phyloP scores from a whole-genome alignment of 495 filamentous ascomycete species.

The Xylaria nigripes region DNA sequence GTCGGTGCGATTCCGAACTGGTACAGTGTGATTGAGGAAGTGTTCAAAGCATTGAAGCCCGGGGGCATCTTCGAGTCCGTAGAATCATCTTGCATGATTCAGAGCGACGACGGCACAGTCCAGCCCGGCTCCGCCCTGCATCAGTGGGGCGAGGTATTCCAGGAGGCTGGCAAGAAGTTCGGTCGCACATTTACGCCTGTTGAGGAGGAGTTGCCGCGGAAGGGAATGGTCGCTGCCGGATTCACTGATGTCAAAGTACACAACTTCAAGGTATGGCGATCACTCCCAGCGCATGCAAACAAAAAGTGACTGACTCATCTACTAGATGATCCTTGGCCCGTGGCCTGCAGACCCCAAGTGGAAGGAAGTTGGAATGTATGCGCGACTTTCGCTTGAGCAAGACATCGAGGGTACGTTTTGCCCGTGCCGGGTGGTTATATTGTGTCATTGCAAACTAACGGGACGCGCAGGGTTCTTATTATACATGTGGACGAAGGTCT shows the following conservation, averaged over 20 bases:
- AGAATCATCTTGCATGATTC: constrained; percentile 35
- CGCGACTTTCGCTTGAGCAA: constrained; percentile 15
- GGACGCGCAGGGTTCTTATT: constrained; percentile 22
- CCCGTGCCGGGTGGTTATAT: neutral
- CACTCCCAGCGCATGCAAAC: neutral
- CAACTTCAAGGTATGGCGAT: constrained; percentile 32
- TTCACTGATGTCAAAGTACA: constrained; percentile 35
- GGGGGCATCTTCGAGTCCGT: constrained; percentile 39
- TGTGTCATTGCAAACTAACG: neutral
- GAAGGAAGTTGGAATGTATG: constrained; percentile 41
- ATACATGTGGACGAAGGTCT: constrained; percentile 21
- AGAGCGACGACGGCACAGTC: constrained; percentile 45
- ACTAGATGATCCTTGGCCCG: constrained; percentile 36
- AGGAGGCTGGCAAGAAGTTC: constrained; percentile 35
- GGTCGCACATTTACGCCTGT: constrained; percentile 42
- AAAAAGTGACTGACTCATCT: neutral
- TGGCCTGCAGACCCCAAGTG: constrained; percentile 44
- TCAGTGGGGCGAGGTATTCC: constrained; percentile 38
- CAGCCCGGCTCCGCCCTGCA: constrained; percentile 34
- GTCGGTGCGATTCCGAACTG: constrained; percentile 50
- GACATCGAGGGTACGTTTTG: constrained; percentile 25
- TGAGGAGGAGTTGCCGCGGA: constrained; percentile 28
- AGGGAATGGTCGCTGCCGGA: constrained; percentile 30
- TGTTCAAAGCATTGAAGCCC: constrained; percentile 22
- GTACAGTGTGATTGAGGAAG: constrained; percentile 31